Evolutionary conservation across 2,329 filamentous ascomycete species (phyloP), one percentile per base, ranked within the genome.

Genomic region (Pseudogymnoascus sp.): DNA sequence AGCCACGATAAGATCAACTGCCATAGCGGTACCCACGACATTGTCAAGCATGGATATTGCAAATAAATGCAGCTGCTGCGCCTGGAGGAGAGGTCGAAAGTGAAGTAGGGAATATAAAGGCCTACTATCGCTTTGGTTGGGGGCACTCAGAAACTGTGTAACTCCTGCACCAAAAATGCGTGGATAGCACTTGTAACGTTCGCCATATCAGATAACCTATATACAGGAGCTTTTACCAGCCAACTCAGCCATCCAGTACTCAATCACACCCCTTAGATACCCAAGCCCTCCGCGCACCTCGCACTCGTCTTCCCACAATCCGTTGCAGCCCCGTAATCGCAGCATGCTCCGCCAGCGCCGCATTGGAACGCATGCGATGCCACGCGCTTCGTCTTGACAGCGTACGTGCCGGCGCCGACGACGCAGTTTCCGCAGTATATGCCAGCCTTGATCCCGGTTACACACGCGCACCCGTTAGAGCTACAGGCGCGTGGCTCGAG

Each of bases 371-470:
- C 63, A 40, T 70, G 67, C 4, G 31, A 63, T 5, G 28, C 18
- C 12, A 68, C 65, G 12, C 69, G 62, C 67, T 70, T 70, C 10
- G 67, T 63, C 23, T 61, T 63, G 63, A 70, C 62, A n/a, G 68
- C 69, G 40, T 62, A 67, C 1, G 65, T 66, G 12, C 67, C 69
- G 1, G 67, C 66, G 10, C 66, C 66, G 11, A 68, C 66, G 3
- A 67, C 65, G 38, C 68, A 69, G 60, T 66, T 66, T 8, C 67
- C 67, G 62, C 68, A 69, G 62, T 69, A 68, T 5, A 66, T 64
- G 28, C 67, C 67, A 28, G 68, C 67, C 2, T 25, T 23, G 11
- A 67, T 63, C 3, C 68, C 65, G 18, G 28, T 63, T 14, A 68
- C 64, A 60, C 69, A 69, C 18, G 62, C 61, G 65, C 67, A 69